Evolutionary conservation across 129 eudicot genomes (phyloP).

Genomic region (Arctium lappa): DNA sequence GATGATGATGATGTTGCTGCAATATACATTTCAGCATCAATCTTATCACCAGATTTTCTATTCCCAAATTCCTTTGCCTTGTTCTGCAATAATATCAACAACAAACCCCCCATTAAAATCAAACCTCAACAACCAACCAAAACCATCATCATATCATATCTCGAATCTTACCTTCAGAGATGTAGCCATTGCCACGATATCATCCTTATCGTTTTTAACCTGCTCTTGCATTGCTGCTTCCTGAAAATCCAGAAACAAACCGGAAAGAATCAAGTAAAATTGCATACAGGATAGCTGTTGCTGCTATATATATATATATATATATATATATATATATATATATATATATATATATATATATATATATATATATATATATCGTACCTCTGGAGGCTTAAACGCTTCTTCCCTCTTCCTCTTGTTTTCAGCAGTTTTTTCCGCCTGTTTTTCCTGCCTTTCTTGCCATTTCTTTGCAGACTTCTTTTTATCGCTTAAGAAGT

Average conservation of each 20-base stretch:
- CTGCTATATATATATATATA: neutral
- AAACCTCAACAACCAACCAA: neutral
- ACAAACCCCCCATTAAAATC: neutral
- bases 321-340: neutral
- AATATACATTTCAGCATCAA: slow-evolving; percentile 57
- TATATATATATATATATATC: neutral
- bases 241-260: slow-evolving; percentile 32
- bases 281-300: neutral
- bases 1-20: slow-evolving; percentile 31
- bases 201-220: slow-evolving; percentile 33
- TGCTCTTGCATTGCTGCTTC: slow-evolving; percentile 42
- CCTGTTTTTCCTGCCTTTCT: slow-evolving; percentile 89
- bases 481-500: slow-evolving; percentile 84
- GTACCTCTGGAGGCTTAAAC: slow-evolving; percentile 84
- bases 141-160: neutral
- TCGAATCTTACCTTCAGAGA: slow-evolving; percentile 70
- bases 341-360: too few relatives aligned
- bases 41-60: slow-evolving; percentile 44
- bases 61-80: slow-evolving; percentile 76
- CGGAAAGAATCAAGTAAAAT: neutral
- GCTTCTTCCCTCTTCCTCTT: slow-evolving; percentile 77
- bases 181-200: slow-evolving; percentile 50
- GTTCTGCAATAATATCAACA: slow-evolving; percentile 39
- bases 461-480: slow-evolving; percentile 87
- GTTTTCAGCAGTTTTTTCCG: slow-evolving; percentile 78